Conservation (phyloP, 306 rosid genomes). For the Begonia fuchsioides region DNA sequence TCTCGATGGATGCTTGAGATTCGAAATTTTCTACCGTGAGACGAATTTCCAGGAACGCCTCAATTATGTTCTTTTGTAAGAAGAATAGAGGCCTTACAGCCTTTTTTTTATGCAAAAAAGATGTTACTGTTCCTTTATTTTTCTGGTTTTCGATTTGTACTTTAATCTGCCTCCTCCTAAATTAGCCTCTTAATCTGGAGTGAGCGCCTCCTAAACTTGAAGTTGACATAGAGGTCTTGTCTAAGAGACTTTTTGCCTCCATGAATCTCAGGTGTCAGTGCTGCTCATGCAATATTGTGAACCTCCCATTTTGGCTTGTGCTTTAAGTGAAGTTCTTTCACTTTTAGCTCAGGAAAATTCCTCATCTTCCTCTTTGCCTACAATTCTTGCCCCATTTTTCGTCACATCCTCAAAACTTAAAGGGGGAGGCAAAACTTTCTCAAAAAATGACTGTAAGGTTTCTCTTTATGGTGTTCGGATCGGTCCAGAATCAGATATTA, state of each 20-base stretch:
- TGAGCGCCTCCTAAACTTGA: background rate
- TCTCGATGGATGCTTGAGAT: too few species aligned
- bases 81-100: too few species aligned
- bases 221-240: background rate
- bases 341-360: slow-evolving; percentile 23
- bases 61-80: too few species aligned
- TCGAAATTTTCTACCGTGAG: too few species aligned
- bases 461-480: slow-evolving; percentile 32
- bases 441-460: slow-evolving; percentile 13
- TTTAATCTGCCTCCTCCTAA: background rate
- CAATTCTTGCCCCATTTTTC: slow-evolving; percentile 44
- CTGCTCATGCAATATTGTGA: slow-evolving; percentile 49
- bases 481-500: slow-evolving; percentile 43
- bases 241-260: background rate
- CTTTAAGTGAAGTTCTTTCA: slow-evolving; percentile 47
- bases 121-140: too few species aligned
- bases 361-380: slow-evolving; percentile 30
- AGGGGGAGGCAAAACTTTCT: slow-evolving; percentile 25
- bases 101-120: too few species aligned
- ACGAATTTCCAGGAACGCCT: too few species aligned
- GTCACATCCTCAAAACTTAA: slow-evolving; percentile 46
- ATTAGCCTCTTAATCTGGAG: background rate
- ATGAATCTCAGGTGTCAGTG: slow-evolving; percentile 41
- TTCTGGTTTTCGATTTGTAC: too few species aligned
- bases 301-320: slow-evolving; percentile 64